phyloP scores from a whole-genome alignment of 768 basidiomycete genomes.

The Termitomyces sp. region DNA sequence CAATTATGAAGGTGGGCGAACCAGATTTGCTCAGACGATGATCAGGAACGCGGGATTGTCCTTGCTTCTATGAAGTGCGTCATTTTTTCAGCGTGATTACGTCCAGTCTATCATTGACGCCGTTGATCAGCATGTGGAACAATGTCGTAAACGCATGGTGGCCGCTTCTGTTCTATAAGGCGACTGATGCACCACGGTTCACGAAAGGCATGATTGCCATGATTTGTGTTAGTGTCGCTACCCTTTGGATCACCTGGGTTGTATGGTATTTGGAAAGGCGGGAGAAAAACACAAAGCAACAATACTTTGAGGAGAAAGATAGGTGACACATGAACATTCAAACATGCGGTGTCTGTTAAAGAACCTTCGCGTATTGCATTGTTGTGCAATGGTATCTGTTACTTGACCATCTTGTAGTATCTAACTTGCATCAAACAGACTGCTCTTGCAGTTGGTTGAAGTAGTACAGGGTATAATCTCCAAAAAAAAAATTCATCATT shows the following conservation, averaged over 20 bases:
- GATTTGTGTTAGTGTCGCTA: slow-evolving; percentile 56
- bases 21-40: slow-evolving; percentile 68
- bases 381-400: neutral
- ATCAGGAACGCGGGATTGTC: slow-evolving; percentile 65
- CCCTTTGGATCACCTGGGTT: slow-evolving; percentile 49
- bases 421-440: neutral
- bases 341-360: neutral
- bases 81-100: neutral
- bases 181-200: slow-evolving; percentile 67
- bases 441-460: neutral
- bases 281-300: slow-evolving; percentile 19
- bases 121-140: slow-evolving; percentile 55
- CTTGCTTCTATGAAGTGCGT: slow-evolving; percentile 74
- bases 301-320: slow-evolving; percentile 2
- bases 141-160: slow-evolving; percentile 70
- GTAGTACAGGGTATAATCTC: neutral
- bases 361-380: neutral
- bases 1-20: slow-evolving; percentile 63
- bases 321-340: neutral
- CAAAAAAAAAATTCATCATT: neutral
- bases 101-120: neutral
- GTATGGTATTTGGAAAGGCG: slow-evolving; percentile 53
- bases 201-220: slow-evolving; percentile 68
- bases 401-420: neutral
- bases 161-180: slow-evolving; percentile 71